Evolutionary conservation across 176 grass and related monocot genomes (phyloP).

Genomic region (Eleusine coracana): DNA sequence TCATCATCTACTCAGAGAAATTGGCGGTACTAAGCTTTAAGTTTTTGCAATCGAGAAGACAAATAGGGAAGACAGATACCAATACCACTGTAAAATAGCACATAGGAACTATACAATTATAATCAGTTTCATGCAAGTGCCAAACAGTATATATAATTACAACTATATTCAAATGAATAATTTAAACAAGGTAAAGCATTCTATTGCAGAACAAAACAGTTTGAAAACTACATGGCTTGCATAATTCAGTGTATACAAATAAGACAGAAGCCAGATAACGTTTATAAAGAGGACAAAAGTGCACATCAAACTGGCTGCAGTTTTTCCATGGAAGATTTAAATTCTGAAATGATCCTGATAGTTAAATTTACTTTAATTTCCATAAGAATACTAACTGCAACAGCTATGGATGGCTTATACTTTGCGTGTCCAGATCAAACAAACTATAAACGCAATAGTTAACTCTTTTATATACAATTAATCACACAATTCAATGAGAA

Average conservation of each 20-base stretch:
- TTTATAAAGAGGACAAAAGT: conserved; percentile 10
- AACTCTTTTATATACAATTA: not conserved
- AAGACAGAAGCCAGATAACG: conserved; percentile 1
- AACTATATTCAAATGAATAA: conserved; percentile 7
- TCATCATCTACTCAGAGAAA: not conserved
- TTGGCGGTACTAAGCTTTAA: not conserved
- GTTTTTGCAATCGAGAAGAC: conserved; percentile 1
- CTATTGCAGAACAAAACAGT: not conserved
- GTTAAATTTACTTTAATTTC: not conserved
- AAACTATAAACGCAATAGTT: not conserved
- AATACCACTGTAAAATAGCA: not conserved
- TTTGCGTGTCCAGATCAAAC: conserved; percentile 4
- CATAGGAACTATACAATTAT: not conserved
- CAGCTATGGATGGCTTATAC: not conserved
- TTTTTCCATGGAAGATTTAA: not conserved
- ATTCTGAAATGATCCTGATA: conserved; percentile 1
- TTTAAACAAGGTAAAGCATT: not conserved
- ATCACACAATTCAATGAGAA: conserved; percentile 19
- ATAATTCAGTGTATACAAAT: conserved; percentile 2
- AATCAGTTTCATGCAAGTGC: conserved; percentile 20
- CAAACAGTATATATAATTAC: conserved; percentile 6
- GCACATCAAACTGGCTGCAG: not conserved
- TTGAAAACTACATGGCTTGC: not conserved
- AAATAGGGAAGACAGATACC: conserved; percentile 1
- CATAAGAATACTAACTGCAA: not conserved